Percentiles rank a stretch among this genome's conserved stretches.
phyloP scores from a whole-genome alignment of 1,139 yeast genomes.

The Suhomyces kunorum region DNA sequence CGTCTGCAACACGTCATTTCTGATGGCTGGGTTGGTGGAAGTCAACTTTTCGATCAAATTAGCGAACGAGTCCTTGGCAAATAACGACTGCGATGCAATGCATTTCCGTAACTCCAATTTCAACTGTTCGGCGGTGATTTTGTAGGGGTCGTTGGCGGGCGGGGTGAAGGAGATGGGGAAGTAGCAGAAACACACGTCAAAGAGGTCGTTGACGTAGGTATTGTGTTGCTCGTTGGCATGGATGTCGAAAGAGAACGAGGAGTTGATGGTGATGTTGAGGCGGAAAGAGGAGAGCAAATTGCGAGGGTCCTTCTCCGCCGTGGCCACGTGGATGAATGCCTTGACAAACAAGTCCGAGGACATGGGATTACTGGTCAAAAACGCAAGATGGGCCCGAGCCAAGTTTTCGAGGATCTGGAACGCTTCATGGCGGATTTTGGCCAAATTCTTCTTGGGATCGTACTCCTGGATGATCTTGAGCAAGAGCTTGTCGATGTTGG shows the following conservation, averaged over 20 bases:
- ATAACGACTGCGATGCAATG: slow-evolving; percentile 62
- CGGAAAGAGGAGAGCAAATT: slow-evolving; percentile 73
- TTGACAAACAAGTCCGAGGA: slow-evolving; percentile 46
- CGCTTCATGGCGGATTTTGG: slow-evolving; percentile 62
- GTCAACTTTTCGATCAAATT: slow-evolving; percentile 81
- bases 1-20: slow-evolving; percentile 73
- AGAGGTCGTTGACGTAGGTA: slow-evolving; percentile 52
- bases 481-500: slow-evolving; percentile 40
- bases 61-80: slow-evolving; percentile 74
- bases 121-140: slow-evolving; percentile 72
- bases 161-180: slow-evolving; percentile 96
- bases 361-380: slow-evolving; percentile 17
- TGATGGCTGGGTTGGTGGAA: slow-evolving; percentile 76
- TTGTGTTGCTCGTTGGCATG: slow-evolving; percentile 42
- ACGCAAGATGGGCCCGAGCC: slow-evolving; percentile 24
- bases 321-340: slow-evolving; percentile 65
- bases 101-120: slow-evolving; percentile 59
- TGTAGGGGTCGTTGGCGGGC: slow-evolving; percentile 87
- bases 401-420: slow-evolving; percentile 52
- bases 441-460: slow-evolving; percentile 62
- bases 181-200: slow-evolving; percentile 89
- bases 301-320: slow-evolving; percentile 93
- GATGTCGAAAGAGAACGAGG: slow-evolving; percentile 41
- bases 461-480: slow-evolving; percentile 46
- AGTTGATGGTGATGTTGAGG: slow-evolving; percentile 53